Evolutionary conservation across 768 basidiomycete species (phyloP).

Genomic region (Leccinum subtestaceum): DNA sequence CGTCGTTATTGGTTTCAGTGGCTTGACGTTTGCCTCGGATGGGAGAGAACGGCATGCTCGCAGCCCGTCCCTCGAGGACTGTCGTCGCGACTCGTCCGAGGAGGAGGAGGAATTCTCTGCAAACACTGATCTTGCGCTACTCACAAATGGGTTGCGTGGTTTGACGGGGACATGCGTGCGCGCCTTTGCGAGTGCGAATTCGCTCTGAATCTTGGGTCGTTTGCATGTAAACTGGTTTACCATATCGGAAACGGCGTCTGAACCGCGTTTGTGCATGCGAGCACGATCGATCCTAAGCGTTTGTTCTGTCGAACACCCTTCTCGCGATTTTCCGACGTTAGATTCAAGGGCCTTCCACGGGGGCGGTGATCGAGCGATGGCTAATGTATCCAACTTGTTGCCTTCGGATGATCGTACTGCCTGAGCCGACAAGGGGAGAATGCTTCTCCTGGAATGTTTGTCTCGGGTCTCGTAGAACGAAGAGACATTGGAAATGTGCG

Average conservation of each 20-base stretch:
- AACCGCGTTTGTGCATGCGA: conserved; percentile 27
- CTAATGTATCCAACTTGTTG: conserved; percentile 21
- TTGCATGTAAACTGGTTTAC: conserved; percentile 21
- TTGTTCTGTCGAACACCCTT: neutral
- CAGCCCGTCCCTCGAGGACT: neutral
- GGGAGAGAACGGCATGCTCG: conserved; percentile 13
- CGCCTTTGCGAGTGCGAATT: conserved; percentile 17
- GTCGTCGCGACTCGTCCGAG: neutral
- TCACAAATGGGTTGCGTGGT: conserved; percentile 24
- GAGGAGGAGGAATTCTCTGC: conserved; percentile 3
- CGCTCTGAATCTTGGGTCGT: conserved; percentile 20
- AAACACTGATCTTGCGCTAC: conserved; percentile 20
- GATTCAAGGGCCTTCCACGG: conserved; percentile 18
- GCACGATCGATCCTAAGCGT: conserved; percentile 19
- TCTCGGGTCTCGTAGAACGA: conserved; percentile 18
- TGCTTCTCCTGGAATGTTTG: neutral
- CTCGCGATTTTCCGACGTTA: neutral
- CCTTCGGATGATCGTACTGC: conserved; percentile 15
- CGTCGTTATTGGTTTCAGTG: conserved; percentile 30
- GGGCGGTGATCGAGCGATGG: conserved; percentile 27
- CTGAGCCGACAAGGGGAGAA: conserved; percentile 21
- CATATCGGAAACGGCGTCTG: conserved; percentile 20
- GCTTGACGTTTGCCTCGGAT: conserved; percentile 7
- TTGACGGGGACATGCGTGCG: conserved; percentile 1
- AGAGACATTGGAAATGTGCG: conserved; percentile 6